These are phyloP conservation scores for Adansonia rubrostipa DNA, from an alignment of 441 rosid species.

Conservation along the genomic window DNA sequence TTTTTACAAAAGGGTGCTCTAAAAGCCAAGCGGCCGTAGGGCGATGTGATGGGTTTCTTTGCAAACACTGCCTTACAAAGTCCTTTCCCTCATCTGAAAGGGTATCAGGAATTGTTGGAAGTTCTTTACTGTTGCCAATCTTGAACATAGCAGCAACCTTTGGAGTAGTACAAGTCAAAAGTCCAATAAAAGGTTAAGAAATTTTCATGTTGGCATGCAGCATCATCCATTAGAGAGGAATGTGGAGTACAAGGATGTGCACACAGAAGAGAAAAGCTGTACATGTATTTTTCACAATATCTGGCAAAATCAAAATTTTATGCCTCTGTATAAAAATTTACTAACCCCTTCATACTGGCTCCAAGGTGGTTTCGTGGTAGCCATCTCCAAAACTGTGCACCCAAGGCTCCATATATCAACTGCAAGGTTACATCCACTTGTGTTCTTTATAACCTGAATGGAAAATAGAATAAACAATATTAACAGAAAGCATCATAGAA, in stretches of 20 bases:
- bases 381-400: conserved; percentile 85
- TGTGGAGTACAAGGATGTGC: not conserved
- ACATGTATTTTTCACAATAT: not conserved
- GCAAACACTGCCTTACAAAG: conserved; percentile 79
- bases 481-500: conserved; percentile 26
- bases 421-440: conserved; percentile 70
- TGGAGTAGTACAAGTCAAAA: not conserved
- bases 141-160: conserved; percentile 90
- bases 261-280: not conserved
- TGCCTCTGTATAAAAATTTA: conserved; percentile 25
- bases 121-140: conserved; percentile 97
- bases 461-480: conserved; percentile 22
- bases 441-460: conserved; percentile 62
- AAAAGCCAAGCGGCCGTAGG: conserved; percentile 80
- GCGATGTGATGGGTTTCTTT: conserved; percentile 77
- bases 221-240: conserved; percentile 11
- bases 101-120: conserved; percentile 84
- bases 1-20: conserved; percentile 83
- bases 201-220: conserved; percentile 18
- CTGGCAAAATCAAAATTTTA: not conserved
- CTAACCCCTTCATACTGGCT: conserved; percentile 80
- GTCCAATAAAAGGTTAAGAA: conserved; percentile 2
- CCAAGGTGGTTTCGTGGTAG: conserved; percentile 83
- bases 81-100: conserved; percentile 91
- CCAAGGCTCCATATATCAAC: conserved; percentile 94